Percentiles rank a stretch among this genome's conserved stretches.
phyloP scores from a whole-genome alignment of 495 filamentous ascomycete species.

The Hypoxylon crocopeplum region DNA sequence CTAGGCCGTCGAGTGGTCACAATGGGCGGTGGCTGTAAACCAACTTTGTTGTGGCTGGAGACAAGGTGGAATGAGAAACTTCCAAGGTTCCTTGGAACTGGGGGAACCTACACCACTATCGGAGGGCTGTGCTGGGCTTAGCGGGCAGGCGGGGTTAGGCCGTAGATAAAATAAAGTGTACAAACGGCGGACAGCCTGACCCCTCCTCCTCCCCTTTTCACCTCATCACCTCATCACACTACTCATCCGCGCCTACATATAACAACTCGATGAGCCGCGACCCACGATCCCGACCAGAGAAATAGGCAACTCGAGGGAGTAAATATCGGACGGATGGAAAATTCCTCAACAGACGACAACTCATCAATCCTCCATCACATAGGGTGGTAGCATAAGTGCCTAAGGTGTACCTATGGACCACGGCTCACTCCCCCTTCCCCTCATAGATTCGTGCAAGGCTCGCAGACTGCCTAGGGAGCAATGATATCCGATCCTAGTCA shows the following conservation, averaged over 20 bases:
- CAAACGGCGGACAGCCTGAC: neutral
- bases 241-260: neutral
- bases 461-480: too few species aligned
- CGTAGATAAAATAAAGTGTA: constrained; percentile 7
- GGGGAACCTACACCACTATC: too few species aligned
- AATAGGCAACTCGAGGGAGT: too few species aligned
- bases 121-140: neutral
- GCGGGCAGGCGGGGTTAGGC: neutral
- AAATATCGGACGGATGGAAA: too few species aligned
- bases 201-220: too few species aligned
- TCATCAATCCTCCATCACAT: neutral
- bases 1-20: constrained; percentile 12
- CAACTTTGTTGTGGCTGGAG: constrained; percentile 20
- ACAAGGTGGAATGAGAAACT: neutral
- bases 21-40: constrained; percentile 23
- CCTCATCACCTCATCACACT: neutral
- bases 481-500: too few species aligned
- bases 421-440: neutral
- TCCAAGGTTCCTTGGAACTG: too few species aligned
- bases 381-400: too few species aligned
- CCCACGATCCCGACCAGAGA: too few species aligned
- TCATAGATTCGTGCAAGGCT: too few species aligned
- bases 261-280: neutral
- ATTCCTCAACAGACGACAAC: neutral
- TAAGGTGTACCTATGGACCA: neutral